Evolutionary conservation across 176 grass and related monocot species (phyloP), one percentile per base, ranked within the genome.

Genomic region (Rhynchospora breviuscula): DNA sequence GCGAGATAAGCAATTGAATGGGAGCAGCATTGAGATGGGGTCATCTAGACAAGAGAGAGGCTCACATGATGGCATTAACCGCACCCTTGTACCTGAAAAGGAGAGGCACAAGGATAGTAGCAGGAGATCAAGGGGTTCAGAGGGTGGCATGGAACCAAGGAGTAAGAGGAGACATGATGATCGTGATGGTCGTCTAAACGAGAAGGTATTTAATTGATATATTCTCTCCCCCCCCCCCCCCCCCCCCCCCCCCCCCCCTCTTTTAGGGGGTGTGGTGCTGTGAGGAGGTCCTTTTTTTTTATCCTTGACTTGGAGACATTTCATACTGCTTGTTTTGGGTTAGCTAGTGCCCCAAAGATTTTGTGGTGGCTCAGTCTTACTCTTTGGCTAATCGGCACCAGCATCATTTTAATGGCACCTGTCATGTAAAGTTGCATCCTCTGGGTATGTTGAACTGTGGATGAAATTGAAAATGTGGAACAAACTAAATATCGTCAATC

Each of bases 111-210:
- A 90, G 86, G 96, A 95, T 51, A 93, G 21, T 78, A 85, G 35
- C 75, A 95, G 83, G 78, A 99, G 94, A 89, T 78, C 79, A 46
- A 95, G 83, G 91, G 85, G 77, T 78, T 87, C 82, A 33, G 92
- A 89, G 59, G 60, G 53, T 87, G 77, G 85, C 14, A 67, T 12
- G 19, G 80, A 82, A 17, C 35, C 45, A 31, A 65, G 88, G 14
- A 88, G 83, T 79, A 95, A 98, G 83, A 93, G 88, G 87, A 92
- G 93, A 61, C 83, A 84, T 76, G 92, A 94, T 80, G 95, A 97
- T 17, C 84, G 86, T 68, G 87, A 84, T 80, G 80, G 61, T 21
- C 83, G 84, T 88, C 87, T 67, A 68, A 89, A 79, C 67, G 85
- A 90, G 48, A 97, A 97, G 95, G 95, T 97, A 94, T 81, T 88